Conservation (phyloP, 768 basidiomycete genomes). For the Podaxis mareebaensis region DNA sequence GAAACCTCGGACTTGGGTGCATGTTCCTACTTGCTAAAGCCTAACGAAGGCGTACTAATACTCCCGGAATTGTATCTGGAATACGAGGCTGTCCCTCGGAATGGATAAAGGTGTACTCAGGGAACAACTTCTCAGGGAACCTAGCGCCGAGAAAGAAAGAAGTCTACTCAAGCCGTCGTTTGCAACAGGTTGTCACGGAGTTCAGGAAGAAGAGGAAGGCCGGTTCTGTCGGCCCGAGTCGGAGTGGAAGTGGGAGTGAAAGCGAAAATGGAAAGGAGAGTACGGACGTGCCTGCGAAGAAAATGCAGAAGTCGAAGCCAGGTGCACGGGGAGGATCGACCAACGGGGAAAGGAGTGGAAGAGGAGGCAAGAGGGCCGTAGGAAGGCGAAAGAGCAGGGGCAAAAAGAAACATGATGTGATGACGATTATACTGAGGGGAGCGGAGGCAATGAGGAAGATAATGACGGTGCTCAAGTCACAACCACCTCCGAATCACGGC, state of each 20-base stretch:
- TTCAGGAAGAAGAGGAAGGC: slow-evolving; percentile 61
- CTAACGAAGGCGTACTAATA: slow-evolving; percentile 57
- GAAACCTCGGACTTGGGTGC: slow-evolving; percentile 38
- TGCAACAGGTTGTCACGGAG: slow-evolving; percentile 84
- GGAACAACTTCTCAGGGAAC: slow-evolving; percentile 48
- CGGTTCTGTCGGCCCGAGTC: slow-evolving; percentile 24
- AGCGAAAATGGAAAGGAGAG: slow-evolving; percentile 20
- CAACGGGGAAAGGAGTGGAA: slow-evolving; percentile 10
- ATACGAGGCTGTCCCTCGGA: slow-evolving; percentile 74
- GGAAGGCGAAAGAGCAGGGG: background rate
- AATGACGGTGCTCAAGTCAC: slow-evolving; percentile 17
- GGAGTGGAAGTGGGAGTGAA: slow-evolving; percentile 25
- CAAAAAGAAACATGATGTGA: slow-evolving; percentile 5
- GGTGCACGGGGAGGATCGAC: background rate
- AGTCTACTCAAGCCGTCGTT: slow-evolving; percentile 81
- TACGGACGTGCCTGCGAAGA: slow-evolving; percentile 22
- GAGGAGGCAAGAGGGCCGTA: slow-evolving; percentile 20
- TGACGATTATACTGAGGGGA: slow-evolving; percentile 2
- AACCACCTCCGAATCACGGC: slow-evolving; percentile 36
- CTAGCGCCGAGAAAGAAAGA: slow-evolving; percentile 78
- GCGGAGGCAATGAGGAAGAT: slow-evolving; percentile 16
- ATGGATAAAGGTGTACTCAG: slow-evolving; percentile 72
- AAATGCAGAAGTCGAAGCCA: slow-evolving; percentile 24
- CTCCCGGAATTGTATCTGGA: slow-evolving; percentile 62
- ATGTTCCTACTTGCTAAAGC: slow-evolving; percentile 68